Percentiles rank a stretch among this genome's conserved stretches.
Conservation (phyloP, 192 early-diverging fungal genomes). For the Linnemannia schmuckeri region DNA sequence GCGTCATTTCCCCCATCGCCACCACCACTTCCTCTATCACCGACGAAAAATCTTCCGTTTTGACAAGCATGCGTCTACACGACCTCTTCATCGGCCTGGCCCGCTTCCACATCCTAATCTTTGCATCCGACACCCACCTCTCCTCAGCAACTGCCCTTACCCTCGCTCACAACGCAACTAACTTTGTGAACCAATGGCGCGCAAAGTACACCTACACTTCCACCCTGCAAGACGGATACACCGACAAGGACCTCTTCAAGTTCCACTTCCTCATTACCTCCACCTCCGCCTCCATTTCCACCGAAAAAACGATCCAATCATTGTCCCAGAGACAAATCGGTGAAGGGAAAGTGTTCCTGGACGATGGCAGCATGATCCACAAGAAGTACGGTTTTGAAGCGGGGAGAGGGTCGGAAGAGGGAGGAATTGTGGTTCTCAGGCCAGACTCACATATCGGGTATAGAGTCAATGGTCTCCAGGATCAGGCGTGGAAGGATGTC, state of each 20-base stretch:
- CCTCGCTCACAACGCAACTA: conserved; percentile 10
- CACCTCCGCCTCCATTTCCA: neutral
- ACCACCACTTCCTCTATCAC: neutral
- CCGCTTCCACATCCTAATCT: conserved; percentile 38
- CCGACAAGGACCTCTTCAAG: conserved; percentile 34
- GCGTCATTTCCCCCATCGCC: neutral
- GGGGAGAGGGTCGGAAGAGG: neutral
- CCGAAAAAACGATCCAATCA: neutral
- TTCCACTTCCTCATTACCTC: conserved; percentile 15
- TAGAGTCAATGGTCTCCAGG: conserved; percentile 14
- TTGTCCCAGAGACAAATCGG: neutral
- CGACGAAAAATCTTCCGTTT: neutral
- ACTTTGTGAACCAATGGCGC: conserved; percentile 11
- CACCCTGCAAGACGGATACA: conserved; percentile 13
- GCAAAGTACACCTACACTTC: conserved; percentile 8
- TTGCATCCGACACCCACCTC: conserved; percentile 14
- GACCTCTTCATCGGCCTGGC: conserved; percentile 8
- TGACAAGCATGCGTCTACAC: neutral
- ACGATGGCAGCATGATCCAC: neutral
- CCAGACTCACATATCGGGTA: conserved; percentile 35
- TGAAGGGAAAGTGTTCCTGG: neutral
- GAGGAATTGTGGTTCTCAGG: conserved; percentile 32
- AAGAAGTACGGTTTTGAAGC: neutral
- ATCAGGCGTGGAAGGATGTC: conserved; percentile 29
- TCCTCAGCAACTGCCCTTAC: neutral